These are phyloP conservation scores for Diplodia intermedia DNA, from an alignment of 2,329 filamentous ascomycete species.

Conservation along the genomic window DNA sequence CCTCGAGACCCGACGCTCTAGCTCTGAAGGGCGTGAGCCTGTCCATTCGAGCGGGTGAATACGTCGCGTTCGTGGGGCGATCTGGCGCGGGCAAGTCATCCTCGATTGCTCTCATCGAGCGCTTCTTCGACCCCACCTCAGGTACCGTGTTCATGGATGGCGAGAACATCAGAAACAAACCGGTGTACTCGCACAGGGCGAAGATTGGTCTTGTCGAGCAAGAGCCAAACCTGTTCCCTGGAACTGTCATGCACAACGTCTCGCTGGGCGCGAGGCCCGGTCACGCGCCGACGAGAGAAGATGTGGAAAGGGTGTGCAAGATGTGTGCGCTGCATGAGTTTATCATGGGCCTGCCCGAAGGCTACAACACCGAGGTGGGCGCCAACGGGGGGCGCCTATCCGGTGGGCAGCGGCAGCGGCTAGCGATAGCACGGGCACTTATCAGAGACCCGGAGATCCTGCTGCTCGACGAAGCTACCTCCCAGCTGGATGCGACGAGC, in stretches of 20 bases:
- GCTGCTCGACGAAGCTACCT: constrained; percentile 57
- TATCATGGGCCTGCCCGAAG: constrained; percentile 55
- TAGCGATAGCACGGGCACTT: constrained; percentile 56
- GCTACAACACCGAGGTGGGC: constrained; percentile 56
- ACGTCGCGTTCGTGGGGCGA: constrained; percentile 53
- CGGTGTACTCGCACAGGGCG: constrained; percentile 48
- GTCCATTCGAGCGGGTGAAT: constrained; percentile 47
- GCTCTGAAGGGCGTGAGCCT: constrained; percentile 50
- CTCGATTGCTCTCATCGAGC: constrained; percentile 55
- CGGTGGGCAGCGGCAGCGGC: constrained; percentile 55
- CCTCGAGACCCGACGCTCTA: constrained; percentile 41
- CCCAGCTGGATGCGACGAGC: constrained; percentile 55
- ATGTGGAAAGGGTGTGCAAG: constrained; percentile 48
- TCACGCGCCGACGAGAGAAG: constrained; percentile 38
- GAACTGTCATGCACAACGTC: constrained; percentile 54
- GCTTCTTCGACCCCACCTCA: constrained; percentile 53
- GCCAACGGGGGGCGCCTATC: constrained; percentile 53
- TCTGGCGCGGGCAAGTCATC: constrained; percentile 56
- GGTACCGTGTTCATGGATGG: constrained; percentile 53
- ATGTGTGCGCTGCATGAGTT: constrained; percentile 56
- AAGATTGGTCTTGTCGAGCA: constrained; percentile 54
- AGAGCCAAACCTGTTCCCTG: constrained; percentile 55
- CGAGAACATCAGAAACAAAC: constrained; percentile 49
- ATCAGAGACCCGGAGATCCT: constrained; percentile 55
- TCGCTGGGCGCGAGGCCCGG: constrained; percentile 48